Conservation (phyloP, 1,139 yeast species). For the Scheffersomyces lignicola region DNA sequence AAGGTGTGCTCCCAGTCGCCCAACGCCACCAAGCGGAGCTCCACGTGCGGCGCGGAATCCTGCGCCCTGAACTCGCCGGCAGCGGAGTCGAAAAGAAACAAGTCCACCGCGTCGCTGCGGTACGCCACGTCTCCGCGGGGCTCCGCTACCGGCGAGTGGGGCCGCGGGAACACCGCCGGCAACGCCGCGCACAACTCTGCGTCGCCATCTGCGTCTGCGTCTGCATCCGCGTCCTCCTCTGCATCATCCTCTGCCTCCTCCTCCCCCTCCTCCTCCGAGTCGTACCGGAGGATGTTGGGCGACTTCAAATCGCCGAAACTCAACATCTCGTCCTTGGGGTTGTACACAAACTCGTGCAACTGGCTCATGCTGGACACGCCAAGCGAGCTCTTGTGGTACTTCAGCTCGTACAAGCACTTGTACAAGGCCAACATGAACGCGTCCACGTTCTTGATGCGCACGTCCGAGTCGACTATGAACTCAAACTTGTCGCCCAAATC, state of each 20-base stretch:
- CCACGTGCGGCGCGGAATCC: constrained; percentile 16
- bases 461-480: constrained; percentile 69
- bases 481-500: constrained; percentile 87
- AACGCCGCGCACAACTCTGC: constrained; percentile 7
- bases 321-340: constrained; percentile 24
- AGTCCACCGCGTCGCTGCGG: constrained; percentile 16
- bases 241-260: constrained; percentile 8
- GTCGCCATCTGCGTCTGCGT: constrained; percentile 8
- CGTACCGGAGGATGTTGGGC: constrained; percentile 5
- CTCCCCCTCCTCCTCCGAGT: constrained; percentile 12
- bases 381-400: constrained; percentile 58
- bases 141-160: constrained; percentile 4
- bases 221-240: constrained; percentile 5
- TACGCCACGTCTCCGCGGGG: constrained; percentile 16
- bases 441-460: constrained; percentile 57
- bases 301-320: constrained; percentile 22
- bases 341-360: constrained; percentile 56
- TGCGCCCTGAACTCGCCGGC: constrained; percentile 52
- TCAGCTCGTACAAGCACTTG: constrained; percentile 75
- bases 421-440: constrained; percentile 63
- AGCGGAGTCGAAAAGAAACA: constrained; percentile 59
- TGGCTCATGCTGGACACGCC: constrained; percentile 44
- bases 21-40: constrained; percentile 43
- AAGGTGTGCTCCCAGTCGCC: constrained; percentile 56
- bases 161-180: constrained; percentile 1